A percentile compares a stretch with the other conserved stretches of the same genome.
Evolutionary conservation across 345 rosid genomes (phyloP).

Genomic region (Gossypium herbaceum): DNA sequence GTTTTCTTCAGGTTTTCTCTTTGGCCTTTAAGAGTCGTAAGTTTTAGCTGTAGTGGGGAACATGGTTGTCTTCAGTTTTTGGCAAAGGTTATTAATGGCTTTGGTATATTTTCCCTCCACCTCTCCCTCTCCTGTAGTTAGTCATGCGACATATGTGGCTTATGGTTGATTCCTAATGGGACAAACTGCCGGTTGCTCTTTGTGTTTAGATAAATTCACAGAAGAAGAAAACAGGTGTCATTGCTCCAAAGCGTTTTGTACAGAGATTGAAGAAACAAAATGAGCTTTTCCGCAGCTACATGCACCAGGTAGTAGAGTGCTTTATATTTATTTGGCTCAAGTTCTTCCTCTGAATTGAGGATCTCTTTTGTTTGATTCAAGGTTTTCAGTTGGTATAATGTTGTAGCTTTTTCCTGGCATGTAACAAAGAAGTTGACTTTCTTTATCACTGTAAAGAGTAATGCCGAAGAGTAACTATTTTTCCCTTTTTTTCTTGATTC

Average conservation of each 20-base stretch:
- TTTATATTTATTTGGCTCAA: conserved; percentile 2
- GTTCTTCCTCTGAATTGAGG: neutral
- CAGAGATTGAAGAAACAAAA: conserved; percentile 99
- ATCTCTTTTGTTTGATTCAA: neutral
- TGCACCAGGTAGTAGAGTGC: conserved; percentile 80
- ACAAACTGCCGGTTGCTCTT: conserved; percentile 17
- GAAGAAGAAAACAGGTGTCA: conserved; percentile 98
- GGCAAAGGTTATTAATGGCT: neutral
- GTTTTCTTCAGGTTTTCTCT: neutral
- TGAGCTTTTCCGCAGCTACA: conserved; percentile 96
- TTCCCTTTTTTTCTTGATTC: neutral
- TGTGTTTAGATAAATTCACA: conserved; percentile 80
- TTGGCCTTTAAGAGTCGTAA: neutral
- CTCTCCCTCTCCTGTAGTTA: neutral
- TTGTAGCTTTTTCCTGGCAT: conserved; percentile 11
- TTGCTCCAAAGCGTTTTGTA: conserved; percentile 96
- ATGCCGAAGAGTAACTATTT: neutral
- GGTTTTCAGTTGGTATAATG: neutral
- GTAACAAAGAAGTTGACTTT: neutral
- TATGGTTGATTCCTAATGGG: conserved; percentile 14
- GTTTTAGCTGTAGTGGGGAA: conserved; percentile 16
- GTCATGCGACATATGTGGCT: neutral
- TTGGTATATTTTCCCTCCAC: neutral
- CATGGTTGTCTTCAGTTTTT: neutral
- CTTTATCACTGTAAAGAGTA: neutral